phyloP scores from a whole-genome alignment of 164 flowering plant species.

The Umbilicus rupestris region DNA sequence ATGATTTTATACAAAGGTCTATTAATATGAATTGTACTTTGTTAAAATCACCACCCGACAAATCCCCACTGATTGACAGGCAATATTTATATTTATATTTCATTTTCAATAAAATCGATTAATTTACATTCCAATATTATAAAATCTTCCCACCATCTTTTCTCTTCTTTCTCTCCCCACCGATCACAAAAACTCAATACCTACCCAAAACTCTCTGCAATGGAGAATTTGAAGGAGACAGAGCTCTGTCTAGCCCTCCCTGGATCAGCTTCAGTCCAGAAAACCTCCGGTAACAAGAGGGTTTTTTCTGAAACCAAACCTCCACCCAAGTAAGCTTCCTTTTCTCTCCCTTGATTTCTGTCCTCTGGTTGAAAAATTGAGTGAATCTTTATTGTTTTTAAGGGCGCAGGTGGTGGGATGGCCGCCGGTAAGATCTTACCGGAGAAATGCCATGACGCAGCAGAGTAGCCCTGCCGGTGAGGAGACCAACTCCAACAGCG shows the following conservation, averaged over 20 bases:
- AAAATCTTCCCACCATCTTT: neutral
- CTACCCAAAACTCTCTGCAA: neutral
- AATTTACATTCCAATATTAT: neutral
- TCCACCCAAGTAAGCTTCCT: neutral
- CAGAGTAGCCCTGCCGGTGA: neutral
- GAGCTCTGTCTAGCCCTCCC: conserved; percentile 7
- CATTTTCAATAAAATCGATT: neutral
- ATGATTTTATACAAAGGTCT: neutral
- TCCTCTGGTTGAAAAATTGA: too few species aligned
- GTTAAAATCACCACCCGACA: neutral
- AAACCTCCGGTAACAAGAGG: conserved; percentile 1
- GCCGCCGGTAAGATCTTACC: conserved; percentile 7
- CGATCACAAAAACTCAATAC: neutral
- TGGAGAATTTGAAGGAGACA: conserved; percentile 7
- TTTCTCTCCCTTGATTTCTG: too few species aligned
- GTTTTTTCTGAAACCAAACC: neutral
- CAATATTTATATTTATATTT: neutral
- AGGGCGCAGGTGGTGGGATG: conserved; percentile 11
- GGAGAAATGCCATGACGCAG: neutral
- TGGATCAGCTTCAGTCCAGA: neutral
- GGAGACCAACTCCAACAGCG: neutral
- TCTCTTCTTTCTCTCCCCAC: neutral
- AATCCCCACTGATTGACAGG: conserved; percentile 3
- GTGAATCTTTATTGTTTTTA: neutral
- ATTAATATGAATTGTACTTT: neutral